Evolutionary conservation across 805 yeast species (phyloP).

Genomic region (Myxozyma nipponensis): DNA sequence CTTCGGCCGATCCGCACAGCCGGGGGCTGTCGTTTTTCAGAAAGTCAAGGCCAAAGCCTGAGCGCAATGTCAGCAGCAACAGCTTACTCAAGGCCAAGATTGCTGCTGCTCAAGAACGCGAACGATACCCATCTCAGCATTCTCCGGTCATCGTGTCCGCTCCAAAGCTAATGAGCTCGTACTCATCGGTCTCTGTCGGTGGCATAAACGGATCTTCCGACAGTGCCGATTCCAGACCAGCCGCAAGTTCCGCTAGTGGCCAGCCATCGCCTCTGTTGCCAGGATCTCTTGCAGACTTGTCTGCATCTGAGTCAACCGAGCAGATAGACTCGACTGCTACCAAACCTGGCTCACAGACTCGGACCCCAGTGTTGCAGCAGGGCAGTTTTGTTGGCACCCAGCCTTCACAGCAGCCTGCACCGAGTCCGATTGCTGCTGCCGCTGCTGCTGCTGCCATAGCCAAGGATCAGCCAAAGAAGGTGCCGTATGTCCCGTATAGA

Average conservation of each 20-base stretch:
- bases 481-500: constrained; percentile 12
- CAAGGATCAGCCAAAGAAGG: background rate
- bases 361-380: background rate
- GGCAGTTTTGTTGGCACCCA: background rate
- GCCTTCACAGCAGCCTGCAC: background rate
- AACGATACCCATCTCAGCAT: background rate
- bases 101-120: background rate
- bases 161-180: background rate
- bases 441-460: background rate
- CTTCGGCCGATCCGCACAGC: background rate
- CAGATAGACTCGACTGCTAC: background rate
- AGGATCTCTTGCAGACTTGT: background rate
- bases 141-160: background rate
- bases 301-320: background rate
- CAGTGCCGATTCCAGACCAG: background rate
- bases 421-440: background rate
- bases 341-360: too few relatives aligned
- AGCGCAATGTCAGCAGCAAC: background rate
- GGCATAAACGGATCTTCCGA: background rate
- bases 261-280: background rate
- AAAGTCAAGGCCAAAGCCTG: background rate
- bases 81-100: background rate
- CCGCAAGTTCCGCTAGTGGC: background rate
- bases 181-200: background rate
- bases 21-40: background rate